Evolutionary conservation across 768 basidiomycete species (phyloP).

Genomic region (Phaffia australis): DNA sequence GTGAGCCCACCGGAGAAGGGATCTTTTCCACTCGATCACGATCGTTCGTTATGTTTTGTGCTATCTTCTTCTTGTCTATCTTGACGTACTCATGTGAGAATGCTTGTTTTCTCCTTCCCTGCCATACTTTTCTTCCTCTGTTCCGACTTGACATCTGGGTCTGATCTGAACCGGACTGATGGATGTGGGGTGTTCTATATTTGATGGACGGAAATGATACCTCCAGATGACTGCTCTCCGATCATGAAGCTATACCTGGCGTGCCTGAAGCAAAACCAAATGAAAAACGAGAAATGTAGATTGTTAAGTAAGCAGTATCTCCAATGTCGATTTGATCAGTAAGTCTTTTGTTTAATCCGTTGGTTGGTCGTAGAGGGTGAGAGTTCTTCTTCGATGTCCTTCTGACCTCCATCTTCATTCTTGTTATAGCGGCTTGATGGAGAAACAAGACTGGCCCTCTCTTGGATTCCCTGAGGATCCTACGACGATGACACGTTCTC

Average conservation of each 20-base stretch:
- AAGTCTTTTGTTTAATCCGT: background rate
- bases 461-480: constrained; percentile 20
- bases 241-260: constrained; percentile 23
- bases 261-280: constrained; percentile 16
- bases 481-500: background rate
- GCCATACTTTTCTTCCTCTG: background rate
- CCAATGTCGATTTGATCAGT: constrained; percentile 26
- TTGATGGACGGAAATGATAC: background rate
- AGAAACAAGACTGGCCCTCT: constrained; percentile 21
- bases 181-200: background rate
- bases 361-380: background rate
- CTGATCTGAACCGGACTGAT: background rate
- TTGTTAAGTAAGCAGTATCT: constrained; percentile 19
- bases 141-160: background rate
- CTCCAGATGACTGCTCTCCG: constrained; percentile 24
- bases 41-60: constrained; percentile 12
- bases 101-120: background rate
- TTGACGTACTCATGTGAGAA: background rate
- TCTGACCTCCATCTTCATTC: background rate
- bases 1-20: constrained; percentile 26
- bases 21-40: constrained; percentile 26
- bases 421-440: constrained; percentile 21
- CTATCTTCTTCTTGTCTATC: background rate
- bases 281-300: constrained; percentile 24
- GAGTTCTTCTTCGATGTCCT: background rate